Conservation (phyloP, 805 yeast genomes). For the Phaffomyces opuntiae region DNA sequence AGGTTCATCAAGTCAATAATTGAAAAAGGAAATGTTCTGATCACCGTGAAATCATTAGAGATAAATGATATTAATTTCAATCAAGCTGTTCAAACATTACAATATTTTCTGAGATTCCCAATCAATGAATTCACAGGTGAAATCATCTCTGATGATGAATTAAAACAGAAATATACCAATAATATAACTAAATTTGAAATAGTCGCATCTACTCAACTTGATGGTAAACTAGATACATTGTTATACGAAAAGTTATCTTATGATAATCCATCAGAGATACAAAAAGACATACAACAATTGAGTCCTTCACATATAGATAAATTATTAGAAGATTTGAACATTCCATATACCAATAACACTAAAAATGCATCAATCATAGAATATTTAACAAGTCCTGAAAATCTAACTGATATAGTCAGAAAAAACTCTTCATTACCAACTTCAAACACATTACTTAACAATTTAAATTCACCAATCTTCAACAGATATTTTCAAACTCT, state of each 20-base stretch:
- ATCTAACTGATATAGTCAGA: background rate
- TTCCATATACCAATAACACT: background rate
- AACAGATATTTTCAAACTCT: background rate
- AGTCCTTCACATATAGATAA: background rate
- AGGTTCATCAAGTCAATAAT: conserved; percentile 28
- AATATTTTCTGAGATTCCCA: conserved; percentile 30
- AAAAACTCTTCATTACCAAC: background rate
- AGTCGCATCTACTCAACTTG: conserved; percentile 14
- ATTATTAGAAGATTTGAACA: background rate
- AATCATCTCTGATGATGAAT: conserved; percentile 12
- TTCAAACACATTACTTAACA: background rate
- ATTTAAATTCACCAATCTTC: background rate
- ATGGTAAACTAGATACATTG: conserved; percentile 10
- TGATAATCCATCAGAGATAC: background rate
- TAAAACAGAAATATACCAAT: conserved; percentile 6
- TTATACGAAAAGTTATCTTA: background rate
- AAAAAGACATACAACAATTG: background rate
- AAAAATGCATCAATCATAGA: background rate
- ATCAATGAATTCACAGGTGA: conserved; percentile 36
- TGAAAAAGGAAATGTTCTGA: conserved; percentile 15
- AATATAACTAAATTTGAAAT: conserved; percentile 21
- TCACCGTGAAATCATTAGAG: background rate
- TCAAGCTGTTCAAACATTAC: conserved; percentile 9
- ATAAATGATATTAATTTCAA: background rate
- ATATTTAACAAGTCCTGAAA: background rate